phyloP scores from a whole-genome alignment of 176 grass and related monocot species.

The Alopecurus myosuroides region DNA sequence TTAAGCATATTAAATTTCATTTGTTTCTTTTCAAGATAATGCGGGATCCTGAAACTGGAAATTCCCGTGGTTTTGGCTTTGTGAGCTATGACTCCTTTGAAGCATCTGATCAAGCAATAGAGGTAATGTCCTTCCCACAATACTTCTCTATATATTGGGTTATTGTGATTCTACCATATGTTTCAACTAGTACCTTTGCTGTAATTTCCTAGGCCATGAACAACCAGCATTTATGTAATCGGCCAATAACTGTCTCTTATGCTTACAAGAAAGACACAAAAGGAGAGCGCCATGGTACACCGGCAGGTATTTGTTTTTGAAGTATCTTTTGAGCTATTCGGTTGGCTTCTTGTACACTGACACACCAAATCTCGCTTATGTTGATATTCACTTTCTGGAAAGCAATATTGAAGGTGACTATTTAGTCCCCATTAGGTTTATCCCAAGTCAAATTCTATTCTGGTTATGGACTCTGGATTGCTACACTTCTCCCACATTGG shows the following conservation, averaged over 20 bases:
- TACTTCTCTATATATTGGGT: conserved; percentile 9
- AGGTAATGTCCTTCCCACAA: conserved; percentile 40
- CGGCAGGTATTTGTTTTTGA: conserved; percentile 48
- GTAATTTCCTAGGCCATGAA: conserved; percentile 73
- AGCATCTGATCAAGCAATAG: conserved; percentile 93
- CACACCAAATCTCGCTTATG: background rate
- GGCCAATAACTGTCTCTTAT: conserved; percentile 90
- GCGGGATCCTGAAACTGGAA: conserved; percentile 94
- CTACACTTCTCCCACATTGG: background rate
- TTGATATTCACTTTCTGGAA: background rate
- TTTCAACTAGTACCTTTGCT: background rate
- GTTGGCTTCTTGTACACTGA: background rate
- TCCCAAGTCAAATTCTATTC: background rate
- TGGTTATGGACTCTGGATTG: background rate
- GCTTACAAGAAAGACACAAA: conserved; percentile 96
- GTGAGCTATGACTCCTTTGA: conserved; percentile 99
- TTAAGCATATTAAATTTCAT: background rate
- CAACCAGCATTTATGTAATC: conserved; percentile 84
- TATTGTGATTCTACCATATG: conserved; percentile 5
- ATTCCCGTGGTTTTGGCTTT: conserved; percentile 92
- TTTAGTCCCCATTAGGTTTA: conserved; percentile 1
- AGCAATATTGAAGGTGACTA: background rate
- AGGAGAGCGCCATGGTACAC: conserved; percentile 90
- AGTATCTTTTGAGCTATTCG: background rate
- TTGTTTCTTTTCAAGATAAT: conserved; percentile 62